Evolutionary conservation across 768 basidiomycete species (phyloP), one percentile per base, ranked within the genome.

Genomic region (Austroboletus eburneus): DNA sequence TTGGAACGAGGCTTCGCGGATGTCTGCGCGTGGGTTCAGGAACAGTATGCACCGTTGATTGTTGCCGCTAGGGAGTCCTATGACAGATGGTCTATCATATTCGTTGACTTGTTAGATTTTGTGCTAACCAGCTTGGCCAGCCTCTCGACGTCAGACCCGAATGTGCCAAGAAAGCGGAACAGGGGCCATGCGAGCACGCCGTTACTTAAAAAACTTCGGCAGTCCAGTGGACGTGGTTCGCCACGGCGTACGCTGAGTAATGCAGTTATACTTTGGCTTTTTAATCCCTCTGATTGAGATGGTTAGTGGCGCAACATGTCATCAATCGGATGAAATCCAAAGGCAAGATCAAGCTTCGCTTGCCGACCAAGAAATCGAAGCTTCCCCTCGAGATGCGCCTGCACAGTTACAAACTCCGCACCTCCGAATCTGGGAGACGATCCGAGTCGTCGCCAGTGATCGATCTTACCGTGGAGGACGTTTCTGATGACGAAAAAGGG

Each of bases 21-120:
- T 29, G 67, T 75, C 29, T 64, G 60, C 36, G 35, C 56, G 3
- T 76, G 74, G 72, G 62, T 72, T 2, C 57, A 58, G 43, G 63
- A 66, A 21, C 62, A 69, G 38, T 76, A 71, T 43, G 46, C 48
- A 1, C 74, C 70, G 4, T 56, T 77, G 27, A 61, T 76, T 24
- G 44, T 52, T 7, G 62, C 58, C 1, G 68, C 65, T 10, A 54
- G 57, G n/a, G 35, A 56, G 18, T 63, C 65, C 3, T 63, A 60
- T 22, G 56, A 63, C 17, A 54, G 54, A 39, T 52, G 51, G 67
- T 67, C 10, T 44, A 42, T 55, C 30, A 22, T 35, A 27, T 14
- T 40, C 27, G 18, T 39, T 35, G 29, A n/a, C 7, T 37, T 30
- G 23, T 5, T 27, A 21, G 16, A 17, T 5, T 21, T 30, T 9